These are phyloP conservation scores for Clonostachys chloroleuca DNA, from an alignment of 2,329 filamentous ascomycete species.

Conservation along the genomic window DNA sequence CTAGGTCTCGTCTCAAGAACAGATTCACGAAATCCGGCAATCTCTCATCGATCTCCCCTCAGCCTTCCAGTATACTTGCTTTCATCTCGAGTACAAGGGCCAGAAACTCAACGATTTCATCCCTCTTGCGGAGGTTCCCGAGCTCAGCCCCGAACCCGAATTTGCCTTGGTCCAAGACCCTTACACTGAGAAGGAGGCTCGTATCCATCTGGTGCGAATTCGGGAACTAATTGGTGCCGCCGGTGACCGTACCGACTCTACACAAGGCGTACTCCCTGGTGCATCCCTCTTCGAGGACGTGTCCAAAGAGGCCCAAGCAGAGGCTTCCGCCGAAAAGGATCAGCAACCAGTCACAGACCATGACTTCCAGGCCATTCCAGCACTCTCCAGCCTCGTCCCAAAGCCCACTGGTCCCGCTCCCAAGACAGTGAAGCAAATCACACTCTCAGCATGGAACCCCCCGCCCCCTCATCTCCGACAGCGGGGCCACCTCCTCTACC, in stretches of 20 bases:
- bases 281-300: constrained; percentile 84
- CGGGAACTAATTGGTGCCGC: constrained; percentile 91
- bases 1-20: constrained; percentile 87
- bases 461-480: constrained; percentile 88
- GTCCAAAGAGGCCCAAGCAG: constrained; percentile 40
- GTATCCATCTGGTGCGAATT: constrained; percentile 87
- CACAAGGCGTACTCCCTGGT: constrained; percentile 82
- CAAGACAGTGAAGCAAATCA: constrained; percentile 86
- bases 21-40: constrained; percentile 95
- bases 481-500: constrained; percentile 87
- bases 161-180: constrained; percentile 85
- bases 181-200: constrained; percentile 97
- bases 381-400: constrained; percentile 69
- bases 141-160: constrained; percentile 71
- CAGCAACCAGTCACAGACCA: constrained; percentile 59
- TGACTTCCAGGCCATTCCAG: constrained; percentile 67
- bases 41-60: constrained; percentile 90
- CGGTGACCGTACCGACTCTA: constrained; percentile 79
- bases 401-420: constrained; percentile 62
- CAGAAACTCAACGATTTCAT: constrained; percentile 93
- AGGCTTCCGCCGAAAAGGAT: constrained; percentile 12
- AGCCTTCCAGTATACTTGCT: constrained; percentile 97
- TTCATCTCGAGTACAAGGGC: constrained; percentile 90
- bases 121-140: constrained; percentile 83
- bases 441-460: constrained; percentile 93